phyloP scores from a whole-genome alignment of 2,329 filamentous ascomycete genomes.

The Stemphylium vesicarium region DNA sequence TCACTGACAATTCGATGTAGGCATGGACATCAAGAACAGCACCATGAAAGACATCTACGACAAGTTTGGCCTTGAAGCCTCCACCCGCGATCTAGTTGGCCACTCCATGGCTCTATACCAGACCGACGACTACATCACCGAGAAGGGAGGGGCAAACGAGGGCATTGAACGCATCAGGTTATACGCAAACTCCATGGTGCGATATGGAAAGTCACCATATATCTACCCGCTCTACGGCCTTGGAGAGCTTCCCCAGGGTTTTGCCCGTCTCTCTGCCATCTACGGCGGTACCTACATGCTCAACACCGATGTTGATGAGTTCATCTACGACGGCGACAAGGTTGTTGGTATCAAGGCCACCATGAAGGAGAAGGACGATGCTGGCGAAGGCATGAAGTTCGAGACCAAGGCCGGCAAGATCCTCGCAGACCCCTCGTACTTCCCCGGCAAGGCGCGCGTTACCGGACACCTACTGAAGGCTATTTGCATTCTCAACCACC shows the following conservation, averaged over 20 bases:
- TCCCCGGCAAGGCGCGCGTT: constrained; percentile 85
- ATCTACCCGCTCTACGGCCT: constrained; percentile 99
- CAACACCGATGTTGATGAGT: constrained; percentile 91
- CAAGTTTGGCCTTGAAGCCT: constrained; percentile 90
- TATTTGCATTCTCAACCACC: constrained; percentile 97
- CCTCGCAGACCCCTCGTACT: constrained; percentile 95
- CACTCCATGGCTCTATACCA: constrained; percentile 98
- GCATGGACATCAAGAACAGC: constrained; percentile 76
- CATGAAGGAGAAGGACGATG: constrained; percentile 85
- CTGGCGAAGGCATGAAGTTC: constrained; percentile 81
- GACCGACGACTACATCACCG: constrained; percentile 83
- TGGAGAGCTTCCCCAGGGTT: constrained; percentile 95
- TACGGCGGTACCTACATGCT: constrained; percentile 99
- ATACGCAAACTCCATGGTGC: constrained; percentile 96
- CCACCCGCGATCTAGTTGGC: constrained; percentile 93
- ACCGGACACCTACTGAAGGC: constrained; percentile 91
- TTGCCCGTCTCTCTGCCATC: constrained; percentile 95
- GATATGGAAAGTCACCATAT: constrained; percentile 98
- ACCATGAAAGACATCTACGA: constrained; percentile 99
- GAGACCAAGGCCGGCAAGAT: constrained; percentile 96
- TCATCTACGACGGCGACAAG: constrained; percentile 83
- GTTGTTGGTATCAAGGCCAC: constrained; percentile 96
- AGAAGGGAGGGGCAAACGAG: constrained; percentile 76
- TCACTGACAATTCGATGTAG: constrained; percentile 47
- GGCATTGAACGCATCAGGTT: constrained; percentile 90